Conservation (phyloP, 768 basidiomycete species). For the Leccinum rimulosum region DNA sequence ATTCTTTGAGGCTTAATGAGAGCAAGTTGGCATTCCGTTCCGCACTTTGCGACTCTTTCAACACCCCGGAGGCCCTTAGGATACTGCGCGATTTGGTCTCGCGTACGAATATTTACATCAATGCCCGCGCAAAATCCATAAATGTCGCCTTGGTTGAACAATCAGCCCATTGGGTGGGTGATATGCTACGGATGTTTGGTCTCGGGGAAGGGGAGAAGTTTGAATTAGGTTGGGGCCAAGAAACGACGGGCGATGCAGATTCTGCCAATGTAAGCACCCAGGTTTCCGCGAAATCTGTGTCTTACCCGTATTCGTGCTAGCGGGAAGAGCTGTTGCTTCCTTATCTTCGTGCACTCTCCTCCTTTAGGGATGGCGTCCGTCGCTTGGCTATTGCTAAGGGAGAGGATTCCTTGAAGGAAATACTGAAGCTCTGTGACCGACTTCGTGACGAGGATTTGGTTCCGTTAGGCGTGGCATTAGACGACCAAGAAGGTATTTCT, state of each 20-base stretch:
- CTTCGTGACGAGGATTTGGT: conserved; percentile 88
- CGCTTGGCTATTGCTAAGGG: conserved; percentile 72
- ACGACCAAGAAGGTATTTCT: conserved; percentile 86
- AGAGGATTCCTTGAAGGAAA: conserved; percentile 68
- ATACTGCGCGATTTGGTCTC: conserved; percentile 80
- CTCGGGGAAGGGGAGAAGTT: conserved; percentile 65
- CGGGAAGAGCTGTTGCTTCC: conserved; percentile 86
- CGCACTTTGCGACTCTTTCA: conserved; percentile 95
- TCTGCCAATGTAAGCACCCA: conserved; percentile 45
- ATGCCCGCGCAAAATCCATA: conserved; percentile 51
- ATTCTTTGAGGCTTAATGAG: conserved; percentile 56
- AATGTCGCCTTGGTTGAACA: conserved; percentile 65
- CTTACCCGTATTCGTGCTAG: conserved; percentile 39
- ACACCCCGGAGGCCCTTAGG: conserved; percentile 82
- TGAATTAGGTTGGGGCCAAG: conserved; percentile 87
- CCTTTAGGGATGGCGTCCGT: conserved; percentile 90
- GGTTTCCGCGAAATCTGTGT: background rate
- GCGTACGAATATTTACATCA: conserved; percentile 86
- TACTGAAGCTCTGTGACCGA: conserved; percentile 83
- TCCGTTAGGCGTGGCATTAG: conserved; percentile 92
- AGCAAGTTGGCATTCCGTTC: conserved; percentile 77
- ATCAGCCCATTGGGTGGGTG: conserved; percentile 64
- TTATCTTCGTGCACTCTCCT: conserved; percentile 79
- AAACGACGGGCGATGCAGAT: conserved; percentile 36
- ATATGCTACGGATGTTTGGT: conserved; percentile 78